Base-by-base conservation (phyloP, 1,139 yeast genomes). In the Hansenula anomala region DNA sequence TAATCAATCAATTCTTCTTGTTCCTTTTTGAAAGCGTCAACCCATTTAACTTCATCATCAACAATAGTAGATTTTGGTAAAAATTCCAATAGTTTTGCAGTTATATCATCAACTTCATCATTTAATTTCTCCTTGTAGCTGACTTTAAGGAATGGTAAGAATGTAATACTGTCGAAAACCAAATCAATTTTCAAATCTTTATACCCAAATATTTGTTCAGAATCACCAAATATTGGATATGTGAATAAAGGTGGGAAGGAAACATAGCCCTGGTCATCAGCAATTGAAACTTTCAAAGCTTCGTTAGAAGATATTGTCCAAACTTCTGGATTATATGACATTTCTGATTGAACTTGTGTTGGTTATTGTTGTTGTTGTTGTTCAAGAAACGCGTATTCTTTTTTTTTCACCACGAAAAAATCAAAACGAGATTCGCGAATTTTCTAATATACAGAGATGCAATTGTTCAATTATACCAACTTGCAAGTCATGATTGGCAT, bases 161-260 rank as follows among this genome's bases (percentile, higher is more conserved):
- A 63, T 0, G 80, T 72, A 12, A 63, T 52, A 12, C 77, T 64
- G 50, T 80, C 85, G 54, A 78, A 78, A 4, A 72, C 77, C 19
- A 81, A 52, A 46, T 61, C 49, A 42, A 79, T 73, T 34, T 69
- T 67, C 34, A 90, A 67, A 52, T 78, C 82, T 49, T 81, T 72
- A 58, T 78, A 94, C 2, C 99, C 99, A 58, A 80, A 88, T 10
- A 94, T 80, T 38, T 82, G 80, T 58, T 94, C 98, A 2, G 88
- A 73, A 40, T 89, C 96, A 10, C 97, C 97, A 65, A 78, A 92
- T 13, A 92, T 81, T 3, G 97, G 96, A 60, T 92, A 92, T 1
- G 97, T 90, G 63, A 87, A 90, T 16, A 65, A 59, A 0, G 98
- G 97, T 27, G 71, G 64, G 64, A 83, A 81, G 4, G 75, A 64